Percentiles rank a stretch among this genome's conserved stretches.
phyloP scores from a whole-genome alignment of 2,329 filamentous ascomycete genomes.

The Aspergillus sp. region DNA sequence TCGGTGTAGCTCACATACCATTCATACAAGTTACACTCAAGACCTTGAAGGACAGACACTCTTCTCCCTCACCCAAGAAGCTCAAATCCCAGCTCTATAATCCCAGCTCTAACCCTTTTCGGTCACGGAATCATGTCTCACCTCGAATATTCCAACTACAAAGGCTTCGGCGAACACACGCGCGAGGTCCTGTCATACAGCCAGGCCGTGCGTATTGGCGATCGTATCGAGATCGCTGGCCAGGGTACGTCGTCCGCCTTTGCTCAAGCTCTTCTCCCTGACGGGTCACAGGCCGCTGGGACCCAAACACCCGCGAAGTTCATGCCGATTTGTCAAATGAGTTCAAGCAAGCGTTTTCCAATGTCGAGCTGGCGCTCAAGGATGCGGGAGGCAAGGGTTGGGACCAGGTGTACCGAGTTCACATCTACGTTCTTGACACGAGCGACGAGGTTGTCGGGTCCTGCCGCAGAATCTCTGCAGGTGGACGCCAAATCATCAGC shows the following conservation, averaged over 20 bases:
- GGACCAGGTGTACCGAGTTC: slow-evolving; percentile 52
- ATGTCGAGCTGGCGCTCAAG: slow-evolving; percentile 54
- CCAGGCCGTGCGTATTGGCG: slow-evolving; percentile 51
- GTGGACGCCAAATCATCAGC: slow-evolving; percentile 54
- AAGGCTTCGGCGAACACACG: slow-evolving; percentile 38
- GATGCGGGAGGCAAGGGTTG: slow-evolving; percentile 53
- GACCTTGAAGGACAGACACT: no score
- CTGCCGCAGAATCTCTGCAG: slow-evolving; percentile 51
- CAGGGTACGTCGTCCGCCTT: slow-evolving; percentile 17
- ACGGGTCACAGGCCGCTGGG: slow-evolving; percentile 34
- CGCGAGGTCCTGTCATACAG: slow-evolving; percentile 40
- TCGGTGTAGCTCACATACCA: no score
- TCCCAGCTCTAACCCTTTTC: background rate
- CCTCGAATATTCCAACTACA: slow-evolving; percentile 41
- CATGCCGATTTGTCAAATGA: slow-evolving; percentile 43
- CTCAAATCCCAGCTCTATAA: background rate
- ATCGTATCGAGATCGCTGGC: slow-evolving; percentile 45
- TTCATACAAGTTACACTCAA: no score
- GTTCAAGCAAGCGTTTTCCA: slow-evolving; percentile 56
- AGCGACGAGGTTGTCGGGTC: slow-evolving; percentile 36
- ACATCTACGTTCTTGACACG: slow-evolving; percentile 47
- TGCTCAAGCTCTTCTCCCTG: background rate
- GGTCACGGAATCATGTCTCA: slow-evolving; percentile 32
- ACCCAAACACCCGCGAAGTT: slow-evolving; percentile 23
- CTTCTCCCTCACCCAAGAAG: no score